Percentiles rank a stretch among this genome's conserved stretches.
These are phyloP conservation scores for Myxozyma neglecta DNA, from an alignment of 805 yeast genomes.

Conservation along the genomic window DNA sequence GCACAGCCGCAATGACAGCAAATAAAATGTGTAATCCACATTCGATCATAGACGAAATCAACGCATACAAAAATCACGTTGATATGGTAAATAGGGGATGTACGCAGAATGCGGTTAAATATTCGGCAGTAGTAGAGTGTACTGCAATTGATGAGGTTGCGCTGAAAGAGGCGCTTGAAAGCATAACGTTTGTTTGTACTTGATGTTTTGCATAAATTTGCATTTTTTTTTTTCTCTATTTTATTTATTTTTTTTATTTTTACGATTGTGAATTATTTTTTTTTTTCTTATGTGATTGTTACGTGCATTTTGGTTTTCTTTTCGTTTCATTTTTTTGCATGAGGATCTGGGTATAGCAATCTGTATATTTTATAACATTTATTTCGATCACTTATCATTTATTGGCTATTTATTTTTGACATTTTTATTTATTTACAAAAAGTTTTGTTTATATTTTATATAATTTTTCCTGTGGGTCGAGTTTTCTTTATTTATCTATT, in stretches of 20 bases:
- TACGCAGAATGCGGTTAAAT: not conserved
- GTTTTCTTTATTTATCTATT: not conserved
- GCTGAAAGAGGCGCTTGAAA: conserved; percentile 11
- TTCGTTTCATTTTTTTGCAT: not conserved
- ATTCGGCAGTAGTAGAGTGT: not conserved
- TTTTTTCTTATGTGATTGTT: not conserved
- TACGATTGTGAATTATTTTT: not conserved
- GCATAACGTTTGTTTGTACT: not conserved
- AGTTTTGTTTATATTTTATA: not conserved
- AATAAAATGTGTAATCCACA: conserved; percentile 9
- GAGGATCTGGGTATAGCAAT: not conserved
- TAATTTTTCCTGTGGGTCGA: not conserved
- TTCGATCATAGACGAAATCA: conserved; percentile 8
- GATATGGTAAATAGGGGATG: not conserved
- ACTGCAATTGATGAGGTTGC: not conserved
- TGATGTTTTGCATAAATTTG: not conserved
- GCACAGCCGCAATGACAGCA: not conserved
- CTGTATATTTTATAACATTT: not conserved
- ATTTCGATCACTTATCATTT: not conserved
- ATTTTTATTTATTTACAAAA: not conserved
- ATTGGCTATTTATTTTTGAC: not conserved
- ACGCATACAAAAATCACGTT: conserved; percentile 1
- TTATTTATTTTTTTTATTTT: not conserved
- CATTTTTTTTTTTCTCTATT: not conserved
- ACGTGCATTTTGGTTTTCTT: not conserved